A percentile compares a stretch with the other conserved stretches of the same genome.
These are phyloP conservation scores for Pichia manshurica DNA, from an alignment of 805 yeast species.

Conservation along the genomic window DNA sequence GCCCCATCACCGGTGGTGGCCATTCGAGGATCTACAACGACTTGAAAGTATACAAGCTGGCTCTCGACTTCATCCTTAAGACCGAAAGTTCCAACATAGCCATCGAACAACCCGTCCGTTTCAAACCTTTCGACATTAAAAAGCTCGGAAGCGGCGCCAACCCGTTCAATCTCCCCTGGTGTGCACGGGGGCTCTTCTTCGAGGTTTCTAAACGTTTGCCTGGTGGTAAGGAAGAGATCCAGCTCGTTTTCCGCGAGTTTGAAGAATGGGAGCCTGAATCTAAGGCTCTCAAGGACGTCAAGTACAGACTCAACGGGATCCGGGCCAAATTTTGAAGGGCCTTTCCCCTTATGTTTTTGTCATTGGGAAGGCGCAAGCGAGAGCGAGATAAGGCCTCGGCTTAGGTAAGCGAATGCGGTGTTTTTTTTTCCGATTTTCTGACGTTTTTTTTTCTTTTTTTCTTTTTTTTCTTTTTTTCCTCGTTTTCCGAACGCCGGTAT, in stretches of 20 bases:
- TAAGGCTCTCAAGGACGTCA: conserved; percentile 75
- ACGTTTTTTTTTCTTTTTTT: not conserved
- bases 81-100: conserved; percentile 41
- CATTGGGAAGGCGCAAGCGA: too few relatives aligned
- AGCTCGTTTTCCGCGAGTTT: conserved; percentile 59
- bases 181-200: conserved; percentile 73
- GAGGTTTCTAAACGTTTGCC: conserved; percentile 36
- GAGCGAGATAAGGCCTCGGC: not conserved
- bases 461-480: not conserved
- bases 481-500: conserved; percentile 1
- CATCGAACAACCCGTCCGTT: conserved; percentile 26
- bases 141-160: conserved; percentile 53
- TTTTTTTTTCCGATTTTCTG: not conserved
- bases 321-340: conserved; percentile 23
- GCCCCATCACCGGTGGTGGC: conserved; percentile 92
- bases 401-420: not conserved
- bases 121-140: conserved; percentile 49
- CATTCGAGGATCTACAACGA: conserved; percentile 88
- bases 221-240: conserved; percentile 51
- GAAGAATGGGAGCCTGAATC: conserved; percentile 85
- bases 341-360: too few relatives aligned
- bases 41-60: conserved; percentile 75
- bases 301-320: conserved; percentile 44
- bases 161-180: conserved; percentile 90
- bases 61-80: conserved; percentile 66